These are phyloP conservation scores for Magnolia changhungtana DNA, from an alignment of 164 flowering plant genomes.

Conservation along the genomic window DNA sequence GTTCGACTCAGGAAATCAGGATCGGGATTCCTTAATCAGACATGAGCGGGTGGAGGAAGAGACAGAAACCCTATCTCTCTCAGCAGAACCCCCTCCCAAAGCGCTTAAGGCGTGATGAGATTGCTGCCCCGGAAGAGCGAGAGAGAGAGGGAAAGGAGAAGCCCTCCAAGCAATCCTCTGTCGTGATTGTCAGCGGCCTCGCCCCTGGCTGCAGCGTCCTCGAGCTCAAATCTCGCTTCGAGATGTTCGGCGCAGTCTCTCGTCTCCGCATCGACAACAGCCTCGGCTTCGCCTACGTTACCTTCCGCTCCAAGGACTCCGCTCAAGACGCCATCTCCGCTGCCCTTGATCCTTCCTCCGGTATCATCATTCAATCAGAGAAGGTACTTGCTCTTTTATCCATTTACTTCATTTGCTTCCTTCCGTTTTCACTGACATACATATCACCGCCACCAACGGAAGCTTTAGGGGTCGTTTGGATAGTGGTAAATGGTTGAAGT, in stretches of 20 bases:
- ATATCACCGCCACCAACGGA: no score
- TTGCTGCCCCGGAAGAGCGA: conserved; percentile 1
- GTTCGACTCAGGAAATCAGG: no score
- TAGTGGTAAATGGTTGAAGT: no score
- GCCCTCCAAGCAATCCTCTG: conserved; percentile 13
- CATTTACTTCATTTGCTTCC: neutral
- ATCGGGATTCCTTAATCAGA: neutral
- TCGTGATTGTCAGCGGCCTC: conserved; percentile 56
- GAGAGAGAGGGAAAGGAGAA: neutral
- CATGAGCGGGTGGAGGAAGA: conserved; percentile 25
- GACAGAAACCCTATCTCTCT: conserved; percentile 45
- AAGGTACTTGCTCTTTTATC: conserved; percentile 27
- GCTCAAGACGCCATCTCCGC: conserved; percentile 72
- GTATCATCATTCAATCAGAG: conserved; percentile 46
- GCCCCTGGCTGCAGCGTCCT: conserved; percentile 56
- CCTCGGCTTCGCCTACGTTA: conserved; percentile 50
- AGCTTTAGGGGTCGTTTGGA: no score
- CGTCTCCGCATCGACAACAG: conserved; percentile 63
- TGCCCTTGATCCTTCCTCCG: conserved; percentile 55
- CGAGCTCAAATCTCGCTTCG: conserved; percentile 75
- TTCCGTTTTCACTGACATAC: no score
- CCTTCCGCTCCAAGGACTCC: conserved; percentile 58
- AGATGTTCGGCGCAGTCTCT: conserved; percentile 72
- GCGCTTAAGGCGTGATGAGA: conserved; percentile 42
- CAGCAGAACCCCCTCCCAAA: conserved; percentile 34